These are phyloP conservation scores for Porodaedalea pini DNA, from an alignment of 1,284 basidiomycete genomes.

Conservation along the genomic window DNA sequence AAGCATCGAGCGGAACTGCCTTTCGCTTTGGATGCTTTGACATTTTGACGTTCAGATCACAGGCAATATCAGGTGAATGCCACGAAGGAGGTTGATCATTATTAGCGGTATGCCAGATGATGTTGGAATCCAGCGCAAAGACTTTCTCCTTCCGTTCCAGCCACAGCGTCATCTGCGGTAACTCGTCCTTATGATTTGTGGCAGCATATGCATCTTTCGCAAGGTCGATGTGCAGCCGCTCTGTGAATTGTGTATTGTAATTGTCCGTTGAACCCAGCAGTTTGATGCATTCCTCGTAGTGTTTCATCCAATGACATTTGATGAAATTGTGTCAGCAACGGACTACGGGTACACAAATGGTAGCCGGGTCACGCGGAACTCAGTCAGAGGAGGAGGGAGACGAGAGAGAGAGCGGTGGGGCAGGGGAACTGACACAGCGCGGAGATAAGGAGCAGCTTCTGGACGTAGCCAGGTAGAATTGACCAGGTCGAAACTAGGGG, in stretches of 20 bases:
- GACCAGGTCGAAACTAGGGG: too few relatives aligned
- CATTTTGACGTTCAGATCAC: not conserved
- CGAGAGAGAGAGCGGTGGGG: too few relatives aligned
- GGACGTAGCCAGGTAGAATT: too few relatives aligned
- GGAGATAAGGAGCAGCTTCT: too few relatives aligned
- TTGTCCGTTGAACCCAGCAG: slow-evolving; percentile 31
- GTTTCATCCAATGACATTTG: slow-evolving; percentile 26
- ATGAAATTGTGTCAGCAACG: too few relatives aligned
- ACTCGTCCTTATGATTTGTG: slow-evolving; percentile 27
- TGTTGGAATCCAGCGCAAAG: not conserved
- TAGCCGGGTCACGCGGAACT: too few relatives aligned
- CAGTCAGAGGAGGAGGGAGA: too few relatives aligned
- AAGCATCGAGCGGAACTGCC: not conserved
- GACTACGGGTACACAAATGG: too few relatives aligned
- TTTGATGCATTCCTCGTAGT: slow-evolving; percentile 32
- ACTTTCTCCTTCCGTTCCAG: slow-evolving; percentile 25
- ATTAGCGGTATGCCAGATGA: not conserved
- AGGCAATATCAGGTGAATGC: not conserved
- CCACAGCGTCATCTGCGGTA: slow-evolving; percentile 35
- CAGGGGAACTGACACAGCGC: too few relatives aligned
- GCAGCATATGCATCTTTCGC: slow-evolving; percentile 28
- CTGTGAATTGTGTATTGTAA: slow-evolving; percentile 32
- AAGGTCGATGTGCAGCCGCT: slow-evolving; percentile 30
- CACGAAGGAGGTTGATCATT: not conserved
- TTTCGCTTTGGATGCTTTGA: not conserved